Percentiles rank a stretch among this genome's conserved stretches.
These are phyloP conservation scores for Penstemon barbatus DNA, from an alignment of 257 asterid genomes.

Conservation along the genomic window DNA sequence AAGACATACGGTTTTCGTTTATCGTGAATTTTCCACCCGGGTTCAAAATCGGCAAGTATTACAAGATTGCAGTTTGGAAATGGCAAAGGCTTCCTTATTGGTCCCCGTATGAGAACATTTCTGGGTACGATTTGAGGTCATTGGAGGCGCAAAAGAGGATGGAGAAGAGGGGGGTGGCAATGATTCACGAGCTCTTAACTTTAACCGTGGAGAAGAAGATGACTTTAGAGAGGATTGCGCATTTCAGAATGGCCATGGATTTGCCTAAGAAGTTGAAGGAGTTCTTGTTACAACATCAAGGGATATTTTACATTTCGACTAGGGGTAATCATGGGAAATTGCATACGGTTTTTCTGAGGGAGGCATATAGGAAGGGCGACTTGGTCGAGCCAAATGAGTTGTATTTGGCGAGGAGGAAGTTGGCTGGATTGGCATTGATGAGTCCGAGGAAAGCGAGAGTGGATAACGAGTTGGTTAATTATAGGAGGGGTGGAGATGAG, in stretches of 20 bases:
- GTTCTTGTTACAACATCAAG: conserved; percentile 85
- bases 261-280: conserved; percentile 88
- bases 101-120: conserved; percentile 83
- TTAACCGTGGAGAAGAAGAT: conserved; percentile 79
- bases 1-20: conserved; percentile 75
- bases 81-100: conserved; percentile 97
- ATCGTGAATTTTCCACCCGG: conserved; percentile 84
- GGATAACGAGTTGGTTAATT: conserved; percentile 47
- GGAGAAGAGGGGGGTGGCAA: conserved; percentile 91
- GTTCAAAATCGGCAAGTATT: conserved; percentile 79
- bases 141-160: conserved; percentile 85
- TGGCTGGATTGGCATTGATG: conserved; percentile 60
- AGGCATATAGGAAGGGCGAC: conserved; percentile 84
- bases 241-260: conserved; percentile 73
- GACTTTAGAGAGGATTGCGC: conserved; percentile 77
- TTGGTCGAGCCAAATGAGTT: conserved; percentile 67
- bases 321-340: conserved; percentile 81
- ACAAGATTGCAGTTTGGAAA: conserved; percentile 84
- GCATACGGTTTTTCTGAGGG: conserved; percentile 88
- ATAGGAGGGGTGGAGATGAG: conserved; percentile 44
- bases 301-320: conserved; percentile 78
- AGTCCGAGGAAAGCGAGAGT: conserved; percentile 72
- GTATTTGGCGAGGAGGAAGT: conserved; percentile 79
- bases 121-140: conserved; percentile 77
- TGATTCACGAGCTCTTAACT: conserved; percentile 68